phyloP scores from a whole-genome alignment of 352 stramenopile genomes.

The Phytophthora tubulina region DNA sequence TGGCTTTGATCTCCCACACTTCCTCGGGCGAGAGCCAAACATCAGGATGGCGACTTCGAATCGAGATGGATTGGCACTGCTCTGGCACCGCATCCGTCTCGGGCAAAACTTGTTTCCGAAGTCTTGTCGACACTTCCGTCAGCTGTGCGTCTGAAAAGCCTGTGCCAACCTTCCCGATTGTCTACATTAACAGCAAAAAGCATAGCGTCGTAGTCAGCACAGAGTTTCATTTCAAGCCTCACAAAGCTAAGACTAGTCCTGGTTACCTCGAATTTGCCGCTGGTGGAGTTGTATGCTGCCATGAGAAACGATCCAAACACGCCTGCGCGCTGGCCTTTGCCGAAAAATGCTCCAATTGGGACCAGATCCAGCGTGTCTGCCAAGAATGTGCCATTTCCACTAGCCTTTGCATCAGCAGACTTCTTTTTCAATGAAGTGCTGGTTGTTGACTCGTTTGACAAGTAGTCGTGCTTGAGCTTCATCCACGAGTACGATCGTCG shows the following conservation, averaged over 20 bases:
- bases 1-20: conserved; percentile 99
- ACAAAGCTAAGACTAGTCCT: not conserved
- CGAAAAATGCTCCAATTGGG: conserved; percentile 98
- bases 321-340: conserved; percentile 94
- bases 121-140: conserved; percentile 61
- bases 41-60: conserved; percentile 82
- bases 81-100: conserved; percentile 68
- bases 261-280: conserved; percentile 94
- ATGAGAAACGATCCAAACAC: conserved; percentile 98
- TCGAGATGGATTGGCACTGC: conserved; percentile 50
- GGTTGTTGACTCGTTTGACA: conserved; percentile 38
- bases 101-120: conserved; percentile 53
- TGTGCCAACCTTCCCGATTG: conserved; percentile 94
- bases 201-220: conserved; percentile 1
- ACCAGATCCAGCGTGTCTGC: conserved; percentile 97
- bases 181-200: conserved; percentile 44
- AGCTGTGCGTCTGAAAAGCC: conserved; percentile 98
- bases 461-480: conserved; percentile 88
- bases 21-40: conserved; percentile 95
- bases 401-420: not conserved
- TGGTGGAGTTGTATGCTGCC: conserved; percentile 95
- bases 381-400: conserved; percentile 66
- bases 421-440: conserved; percentile 16
- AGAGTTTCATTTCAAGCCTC: not conserved
- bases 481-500: conserved; percentile 85